Base-by-base conservation (phyloP, 768 basidiomycete genomes). In the Gloeopeniophorella convolvens region DNA sequence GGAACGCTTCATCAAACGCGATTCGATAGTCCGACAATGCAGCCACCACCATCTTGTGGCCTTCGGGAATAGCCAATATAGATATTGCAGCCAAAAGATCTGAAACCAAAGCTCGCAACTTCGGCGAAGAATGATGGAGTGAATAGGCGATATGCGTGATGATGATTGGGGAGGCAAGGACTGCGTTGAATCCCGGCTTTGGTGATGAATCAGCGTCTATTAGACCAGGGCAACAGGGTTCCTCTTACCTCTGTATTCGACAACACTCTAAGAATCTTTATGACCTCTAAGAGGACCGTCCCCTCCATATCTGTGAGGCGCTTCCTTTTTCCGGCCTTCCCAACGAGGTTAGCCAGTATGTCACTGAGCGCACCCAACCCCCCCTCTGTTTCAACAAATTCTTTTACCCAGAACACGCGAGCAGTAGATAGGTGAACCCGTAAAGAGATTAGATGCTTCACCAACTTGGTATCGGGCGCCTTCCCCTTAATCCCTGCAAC, bases 391-490 rank as follows among this genome's bases (percentile, higher is more conserved):
- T 72, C 70, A n/a, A 89, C 70, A 61, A 96, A 95, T 30, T 82
- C 80, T 57, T 83, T 73, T 42, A 92, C 81, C 80, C 90, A 94
- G 3, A 72, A 66, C 11, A 93, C 52, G 51, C 81, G 82, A 0
- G 85, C 88, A 0, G 91, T 93, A 2, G 91, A 89, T 1, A 96
- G 70, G 60, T 90, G 86, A 0, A 93, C 86, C 3, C 92, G 81
- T 15, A 97, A 71, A 1, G 84, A 80, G 35, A 91, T 85, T 2
- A 96, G 70, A 59, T 88, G 81, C 61, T 88, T 91, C 43, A 78
- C 72, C 23, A 92, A 72, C 60, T 78, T 81, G 32, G 75, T 66
- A 57, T 85, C 81, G 8, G 71, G 67, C 4, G 72, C 57, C 58
- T 75, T 87, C 42, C 71, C 71, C 44, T 75, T 76, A 45, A 92